Evolutionary conservation across 140 eudicot species (phyloP).

Genomic region (Bidens hawaiensis): DNA sequence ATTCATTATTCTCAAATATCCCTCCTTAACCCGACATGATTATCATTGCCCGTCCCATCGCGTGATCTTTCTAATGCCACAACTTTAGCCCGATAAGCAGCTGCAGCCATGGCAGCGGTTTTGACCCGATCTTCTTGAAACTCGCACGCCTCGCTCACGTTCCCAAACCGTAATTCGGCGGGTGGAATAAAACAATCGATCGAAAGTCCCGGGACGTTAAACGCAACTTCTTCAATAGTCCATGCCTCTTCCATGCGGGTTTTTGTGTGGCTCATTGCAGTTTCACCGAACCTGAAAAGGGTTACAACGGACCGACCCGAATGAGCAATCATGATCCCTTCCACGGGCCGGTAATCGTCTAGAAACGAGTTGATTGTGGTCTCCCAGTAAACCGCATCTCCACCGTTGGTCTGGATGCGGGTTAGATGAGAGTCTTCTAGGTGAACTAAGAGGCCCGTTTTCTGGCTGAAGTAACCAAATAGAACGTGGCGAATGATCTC

Average conservation of each 20-base stretch:
- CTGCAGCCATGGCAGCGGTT: slow-evolving; percentile 47
- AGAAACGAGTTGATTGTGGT: slow-evolving; percentile 87
- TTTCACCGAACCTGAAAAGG: slow-evolving; percentile 89
- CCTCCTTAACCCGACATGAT: slow-evolving; percentile 43
- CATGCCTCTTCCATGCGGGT: slow-evolving; percentile 92
- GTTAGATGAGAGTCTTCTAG: slow-evolving; percentile 92
- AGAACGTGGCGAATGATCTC: slow-evolving; percentile 87
- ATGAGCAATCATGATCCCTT: slow-evolving; percentile 94
- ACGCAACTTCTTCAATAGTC: slow-evolving; percentile 92
- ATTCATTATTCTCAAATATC: slow-evolving; percentile 33
- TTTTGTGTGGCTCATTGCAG: slow-evolving; percentile 94
- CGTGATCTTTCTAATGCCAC: slow-evolving; percentile 54
- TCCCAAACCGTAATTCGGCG: slow-evolving; percentile 61
- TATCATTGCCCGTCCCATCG: slow-evolving; percentile 19
- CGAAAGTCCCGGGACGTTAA: slow-evolving; percentile 80
- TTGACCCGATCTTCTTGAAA: slow-evolving; percentile 55
- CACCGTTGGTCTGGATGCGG: slow-evolving; percentile 82
- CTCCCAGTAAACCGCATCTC: slow-evolving; percentile 98
- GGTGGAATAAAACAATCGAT: slow-evolving; percentile 91
- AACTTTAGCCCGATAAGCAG: slow-evolving; percentile 68
- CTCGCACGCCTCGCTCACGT: slow-evolving; percentile 68
- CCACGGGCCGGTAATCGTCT: slow-evolving; percentile 81
- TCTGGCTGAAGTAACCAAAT: slow-evolving; percentile 90
- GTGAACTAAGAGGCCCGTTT: slow-evolving; percentile 76
- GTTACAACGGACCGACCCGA: slow-evolving; percentile 92